Base-by-base conservation (phyloP, 2,329 filamentous ascomycete species). In the Simplicillium aogashimaense region DNA sequence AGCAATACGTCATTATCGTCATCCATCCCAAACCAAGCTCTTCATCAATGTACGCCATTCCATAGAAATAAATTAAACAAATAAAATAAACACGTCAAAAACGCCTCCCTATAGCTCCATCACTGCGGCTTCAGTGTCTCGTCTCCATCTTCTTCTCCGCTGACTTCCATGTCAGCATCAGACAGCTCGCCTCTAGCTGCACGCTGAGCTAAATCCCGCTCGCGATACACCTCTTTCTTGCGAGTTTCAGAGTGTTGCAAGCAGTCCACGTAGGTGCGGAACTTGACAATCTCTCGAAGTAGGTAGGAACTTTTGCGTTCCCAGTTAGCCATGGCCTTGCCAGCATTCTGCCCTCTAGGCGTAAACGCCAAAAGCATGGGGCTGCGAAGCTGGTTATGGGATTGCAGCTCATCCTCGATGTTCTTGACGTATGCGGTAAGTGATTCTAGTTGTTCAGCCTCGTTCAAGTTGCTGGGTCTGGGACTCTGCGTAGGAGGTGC, bases 301-400 rank as follows among this genome's bases (percentile, higher is more conserved):
- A 98, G 66, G 57, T 97, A 95, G 25, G 86, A 82, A 41, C 86
- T 94, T 67, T 97, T 97, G 55, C 84, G 81, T 67, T 98, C 89
- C 90, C 92, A 98, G 61, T 98, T 98, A 15, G 81, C 74, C 84
- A 97, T 90, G 13, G 90, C 87, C 61, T 84, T 89, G 46, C 68
- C 69, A 13, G 81, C 76, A 53, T 97, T 97, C 30, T 78, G 73
- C 45, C 90, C 83, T 25, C 88, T 78, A 3, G 87, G 84, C 12
- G 86, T 88, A 57, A 94, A 97, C 8, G 92, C 88, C 40, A 95
- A 72, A 41, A 89, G 73, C 83, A 97, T 92, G 3, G 87, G 81
- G 42, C 79, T 79, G 49, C 92, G 81, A 48, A 97, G 70, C 56
- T 89, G 83, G 54, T 97, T 95, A 63, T 98, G 92, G 45, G 74